phyloP scores from a whole-genome alignment of 371 early-diverging fungal species.

The Zopfochytrium polystomum region DNA sequence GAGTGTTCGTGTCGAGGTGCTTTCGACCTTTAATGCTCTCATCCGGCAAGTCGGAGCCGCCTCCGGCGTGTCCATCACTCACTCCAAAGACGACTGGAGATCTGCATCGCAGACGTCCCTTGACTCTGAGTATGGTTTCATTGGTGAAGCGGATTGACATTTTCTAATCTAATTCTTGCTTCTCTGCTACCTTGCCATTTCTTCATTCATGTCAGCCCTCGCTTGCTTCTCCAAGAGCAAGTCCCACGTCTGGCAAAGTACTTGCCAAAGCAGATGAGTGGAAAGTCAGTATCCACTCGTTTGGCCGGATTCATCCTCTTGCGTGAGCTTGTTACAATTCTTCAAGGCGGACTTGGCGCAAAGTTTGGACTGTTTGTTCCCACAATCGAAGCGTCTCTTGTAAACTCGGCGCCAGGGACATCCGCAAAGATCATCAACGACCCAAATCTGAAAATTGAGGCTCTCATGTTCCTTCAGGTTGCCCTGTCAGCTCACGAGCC shows the following conservation, averaged over 20 bases:
- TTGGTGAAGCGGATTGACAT: background rate
- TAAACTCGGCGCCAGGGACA: slow-evolving; percentile 19
- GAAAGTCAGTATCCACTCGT: slow-evolving; percentile 73
- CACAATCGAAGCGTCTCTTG: slow-evolving; percentile 65
- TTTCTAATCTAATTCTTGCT: slow-evolving; percentile 6
- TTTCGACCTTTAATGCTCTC: slow-evolving; percentile 71
- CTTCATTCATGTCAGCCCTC: slow-evolving; percentile 18
- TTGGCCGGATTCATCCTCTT: slow-evolving; percentile 73
- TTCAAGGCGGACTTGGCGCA: slow-evolving; percentile 69
- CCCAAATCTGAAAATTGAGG: slow-evolving; percentile 81
- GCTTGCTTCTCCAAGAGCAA: slow-evolving; percentile 33
- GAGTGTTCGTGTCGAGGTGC: slow-evolving; percentile 80
- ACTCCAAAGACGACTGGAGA: slow-evolving; percentile 33
- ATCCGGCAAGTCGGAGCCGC: slow-evolving; percentile 69
- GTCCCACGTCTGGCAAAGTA: slow-evolving; percentile 66
- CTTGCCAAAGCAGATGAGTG: slow-evolving; percentile 64
- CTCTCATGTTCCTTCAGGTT: slow-evolving; percentile 68
- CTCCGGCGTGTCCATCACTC: slow-evolving; percentile 35
- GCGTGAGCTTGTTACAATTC: slow-evolving; percentile 64
- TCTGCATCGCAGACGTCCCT: slow-evolving; percentile 18
- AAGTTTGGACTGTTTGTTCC: slow-evolving; percentile 67
- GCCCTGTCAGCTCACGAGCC: slow-evolving; percentile 64
- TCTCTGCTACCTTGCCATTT: background rate
- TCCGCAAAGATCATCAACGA: slow-evolving; percentile 57
- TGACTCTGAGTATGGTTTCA: background rate